Base-by-base conservation (phyloP, 2,329 filamentous ascomycete species). In the Coleophoma cylindrospora region DNA sequence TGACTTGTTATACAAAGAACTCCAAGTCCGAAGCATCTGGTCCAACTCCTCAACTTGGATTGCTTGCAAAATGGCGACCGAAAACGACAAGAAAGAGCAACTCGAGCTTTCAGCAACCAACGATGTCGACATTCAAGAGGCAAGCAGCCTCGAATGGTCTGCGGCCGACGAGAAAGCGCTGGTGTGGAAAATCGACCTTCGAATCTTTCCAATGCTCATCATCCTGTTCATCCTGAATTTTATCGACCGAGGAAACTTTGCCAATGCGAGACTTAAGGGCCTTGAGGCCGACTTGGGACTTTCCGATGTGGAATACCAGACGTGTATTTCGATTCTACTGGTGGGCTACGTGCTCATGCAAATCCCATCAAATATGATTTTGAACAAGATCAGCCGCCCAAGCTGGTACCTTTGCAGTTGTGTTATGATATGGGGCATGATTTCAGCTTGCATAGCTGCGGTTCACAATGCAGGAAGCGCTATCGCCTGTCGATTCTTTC, bases 161-260 rank as follows among this genome's bases (percentile, higher is more conserved):
- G 1, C 33, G 11, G 15, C 9, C 4, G 48, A 33, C 15, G 48
- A 50, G 21, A 22, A 40, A 22, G 43, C 43, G n/a, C 43, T 50
- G 4, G 48, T 50, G 7, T 13, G 48, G 9, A 50, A 50, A 27
- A 41, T 50, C 15, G 48, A 50, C 33, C 7, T 38, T 14, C 43
- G 34, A 27, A 47, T 50, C 13, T 47, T 50, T 7, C 48, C 48
- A 10, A 41, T 69, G 82, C 91, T 90, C 50, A 80, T 90, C 44
- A 65, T 89, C 56, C 87, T 90, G 70, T 90, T 89, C 61, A 87
- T 90, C 64, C 74, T 86, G 67, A 89, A 90, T 68, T 90, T 88
- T 65, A 72, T 83, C 32, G 82, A 86, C 59, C 72, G 82, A 34
- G 85, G 85, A 64, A 85, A 87, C 65, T 86, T 87, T 54, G 83